Evolutionary conservation across 75 land plant species (phyloP), one percentile per base, ranked within the genome.

Genomic region (Pinus albicaulis): DNA sequence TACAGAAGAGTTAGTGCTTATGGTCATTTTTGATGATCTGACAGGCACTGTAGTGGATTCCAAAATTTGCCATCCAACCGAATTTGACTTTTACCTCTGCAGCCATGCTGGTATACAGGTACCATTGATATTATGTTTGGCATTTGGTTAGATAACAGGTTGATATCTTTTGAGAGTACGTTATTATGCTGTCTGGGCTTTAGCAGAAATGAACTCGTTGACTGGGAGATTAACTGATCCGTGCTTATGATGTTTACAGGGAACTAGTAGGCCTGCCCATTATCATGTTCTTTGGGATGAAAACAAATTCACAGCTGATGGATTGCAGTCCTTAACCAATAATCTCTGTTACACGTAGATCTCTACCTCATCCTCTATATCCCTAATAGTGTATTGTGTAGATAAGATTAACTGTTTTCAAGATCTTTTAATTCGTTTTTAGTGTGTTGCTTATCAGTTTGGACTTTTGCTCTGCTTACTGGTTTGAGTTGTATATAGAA

Each of bases 31-130:
- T 59, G 36, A 59, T 57, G 7, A 34, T 57, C 58, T 71, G 25
- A 10, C 90, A 98, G 99, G 98, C 25, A 98, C 99, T 0, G 98
- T 98, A 55, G 99, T 98, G 20, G 99, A 98, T 76, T 86, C 98
- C 12, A 95, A 94, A 80, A 96, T 96, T 36, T 96, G 98, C 70
- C 99, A 96, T 77, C 99, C 99, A 3, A 96, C 99, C 22, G 99
- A 96, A 59, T 96, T 96, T 78, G 99, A 96, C 74, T 96, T 96
- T 28, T 92, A 92, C 76, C 87, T 97, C 2, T 97, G 99, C 82
- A 95, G 98, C 55, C 99, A 97, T 85, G 99, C 99, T 74, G 99
- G 99, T 5, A 95, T 97, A 56, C 95, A 97, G 89, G 99, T 92
- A 80, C 17, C 5, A 19, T 36, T 55, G 12, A 65, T 13, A 65